phyloP scores from a whole-genome alignment of 208 protist species.

The Leishmania tarentolae region DNA sequence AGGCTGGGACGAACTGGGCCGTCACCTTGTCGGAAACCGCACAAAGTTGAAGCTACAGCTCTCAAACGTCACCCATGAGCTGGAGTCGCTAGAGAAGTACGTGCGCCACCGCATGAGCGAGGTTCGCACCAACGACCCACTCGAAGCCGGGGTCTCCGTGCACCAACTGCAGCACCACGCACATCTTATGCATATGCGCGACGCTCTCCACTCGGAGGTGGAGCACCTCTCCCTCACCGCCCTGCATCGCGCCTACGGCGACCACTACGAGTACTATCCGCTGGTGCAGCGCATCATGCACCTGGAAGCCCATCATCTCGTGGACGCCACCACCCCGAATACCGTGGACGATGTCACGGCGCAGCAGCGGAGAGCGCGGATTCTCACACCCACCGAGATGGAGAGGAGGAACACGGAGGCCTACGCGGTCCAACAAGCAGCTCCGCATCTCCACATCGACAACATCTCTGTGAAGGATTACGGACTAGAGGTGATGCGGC shows the following conservation, averaged over 20 bases:
- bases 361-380: conserved; percentile 9
- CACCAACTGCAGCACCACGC: conserved; percentile 39
- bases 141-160: conserved; percentile 45
- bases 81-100: conserved; percentile 28
- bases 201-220: conserved; percentile 27
- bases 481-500: conserved; percentile 33
- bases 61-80: conserved; percentile 21
- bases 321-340: conserved; percentile 16
- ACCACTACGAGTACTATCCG: conserved; percentile 80
- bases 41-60: conserved; percentile 28
- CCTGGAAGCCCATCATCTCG: conserved; percentile 16
- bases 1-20: conserved; percentile 67
- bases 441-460: conserved; percentile 39
- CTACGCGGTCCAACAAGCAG: background rate
- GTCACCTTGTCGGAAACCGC: conserved; percentile 34
- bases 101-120: conserved; percentile 39
- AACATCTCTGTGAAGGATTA: conserved; percentile 48
- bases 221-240: conserved; percentile 39
- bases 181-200: conserved; percentile 19
- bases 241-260: conserved; percentile 49
- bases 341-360: conserved; percentile 3
- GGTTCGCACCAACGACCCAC: conserved; percentile 26
- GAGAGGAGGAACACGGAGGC: conserved; percentile 7
- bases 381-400: conserved; percentile 13
- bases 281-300: conserved; percentile 25